Percentiles rank a stretch among this genome's conserved stretches.
phyloP scores from a whole-genome alignment of 768 basidiomycete species.

The Termitomyces sp. region DNA sequence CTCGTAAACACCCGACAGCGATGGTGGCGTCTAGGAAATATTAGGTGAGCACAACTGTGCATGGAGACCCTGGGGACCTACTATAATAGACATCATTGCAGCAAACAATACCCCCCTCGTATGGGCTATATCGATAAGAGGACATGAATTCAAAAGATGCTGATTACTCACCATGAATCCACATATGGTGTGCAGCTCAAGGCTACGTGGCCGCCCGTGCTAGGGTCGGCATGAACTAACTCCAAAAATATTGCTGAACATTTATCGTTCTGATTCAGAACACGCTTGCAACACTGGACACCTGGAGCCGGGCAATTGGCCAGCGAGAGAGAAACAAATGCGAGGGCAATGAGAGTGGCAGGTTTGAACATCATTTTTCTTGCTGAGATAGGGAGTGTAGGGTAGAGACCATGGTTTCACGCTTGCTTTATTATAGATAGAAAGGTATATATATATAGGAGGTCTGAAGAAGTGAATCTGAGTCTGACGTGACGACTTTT shows the following conservation, averaged over 20 bases:
- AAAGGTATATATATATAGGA: not conserved
- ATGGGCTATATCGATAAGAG: not conserved
- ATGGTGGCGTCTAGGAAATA: not conserved
- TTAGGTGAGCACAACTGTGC: not conserved
- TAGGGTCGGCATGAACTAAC: not conserved
- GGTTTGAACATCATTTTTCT: not conserved
- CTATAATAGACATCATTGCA: slow-evolving; percentile 5
- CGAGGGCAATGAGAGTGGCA: not conserved
- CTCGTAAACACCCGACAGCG: slow-evolving; percentile 2
- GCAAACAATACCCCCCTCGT: slow-evolving; percentile 1
- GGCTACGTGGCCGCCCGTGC: not conserved
- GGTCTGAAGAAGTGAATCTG: not conserved
- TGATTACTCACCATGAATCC: not conserved
- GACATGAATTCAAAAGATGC: not conserved
- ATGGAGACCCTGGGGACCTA: not conserved
- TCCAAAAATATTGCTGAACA: not conserved
- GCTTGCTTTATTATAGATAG: not conserved
- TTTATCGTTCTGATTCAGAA: not conserved
- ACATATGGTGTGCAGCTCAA: not conserved
- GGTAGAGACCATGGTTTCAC: not conserved
- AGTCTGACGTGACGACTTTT: not conserved
- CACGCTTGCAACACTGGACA: slow-evolving; percentile 4
- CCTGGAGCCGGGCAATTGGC: slow-evolving; percentile 4
- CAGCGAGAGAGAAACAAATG: not conserved
- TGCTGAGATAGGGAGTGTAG: not conserved